phyloP scores from a whole-genome alignment of 2,329 filamentous ascomycete genomes.

The Pseudopyricularia cyperi region DNA sequence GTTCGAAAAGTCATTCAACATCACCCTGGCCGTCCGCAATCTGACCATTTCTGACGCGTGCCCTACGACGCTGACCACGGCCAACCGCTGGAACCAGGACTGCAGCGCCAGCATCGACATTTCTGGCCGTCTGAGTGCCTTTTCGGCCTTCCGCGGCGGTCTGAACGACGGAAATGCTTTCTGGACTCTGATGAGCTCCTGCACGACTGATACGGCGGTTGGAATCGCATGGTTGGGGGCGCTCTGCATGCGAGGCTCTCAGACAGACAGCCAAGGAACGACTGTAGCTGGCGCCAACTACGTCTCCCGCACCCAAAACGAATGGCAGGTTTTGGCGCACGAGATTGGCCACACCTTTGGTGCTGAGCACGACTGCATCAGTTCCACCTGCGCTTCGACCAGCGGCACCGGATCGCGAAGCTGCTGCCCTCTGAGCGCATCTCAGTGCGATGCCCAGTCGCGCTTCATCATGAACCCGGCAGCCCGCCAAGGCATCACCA shows the following conservation, averaged over 20 bases:
- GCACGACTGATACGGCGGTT: constrained; percentile 70
- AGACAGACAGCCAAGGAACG: constrained; percentile 34
- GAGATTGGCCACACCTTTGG: constrained; percentile 92
- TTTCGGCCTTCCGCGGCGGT: constrained; percentile 77
- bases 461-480: constrained; percentile 94
- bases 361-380: constrained; percentile 83
- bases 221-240: constrained; percentile 90
- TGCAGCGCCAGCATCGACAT: constrained; percentile 56
- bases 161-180: constrained; percentile 73
- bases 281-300: constrained; percentile 75
- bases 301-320: constrained; percentile 66
- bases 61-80: constrained; percentile 47
- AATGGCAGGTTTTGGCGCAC: constrained; percentile 95
- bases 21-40: constrained; percentile 81
- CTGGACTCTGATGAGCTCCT: constrained; percentile 81
- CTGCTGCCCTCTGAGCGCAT: constrained; percentile 67
- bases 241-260: constrained; percentile 53
- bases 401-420: constrained; percentile 35
- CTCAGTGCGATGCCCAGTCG: constrained; percentile 59
- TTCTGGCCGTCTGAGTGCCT: constrained; percentile 67
- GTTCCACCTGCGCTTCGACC: constrained; percentile 39
- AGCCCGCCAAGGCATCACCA: constrained; percentile 56
- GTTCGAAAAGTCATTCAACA: constrained; percentile 88
- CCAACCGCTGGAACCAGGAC: constrained; percentile 71
- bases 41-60: constrained; percentile 69